These are phyloP conservation scores for Polygonum maritimum DNA, from an alignment of 148 eudicot genomes.

Conservation along the genomic window DNA sequence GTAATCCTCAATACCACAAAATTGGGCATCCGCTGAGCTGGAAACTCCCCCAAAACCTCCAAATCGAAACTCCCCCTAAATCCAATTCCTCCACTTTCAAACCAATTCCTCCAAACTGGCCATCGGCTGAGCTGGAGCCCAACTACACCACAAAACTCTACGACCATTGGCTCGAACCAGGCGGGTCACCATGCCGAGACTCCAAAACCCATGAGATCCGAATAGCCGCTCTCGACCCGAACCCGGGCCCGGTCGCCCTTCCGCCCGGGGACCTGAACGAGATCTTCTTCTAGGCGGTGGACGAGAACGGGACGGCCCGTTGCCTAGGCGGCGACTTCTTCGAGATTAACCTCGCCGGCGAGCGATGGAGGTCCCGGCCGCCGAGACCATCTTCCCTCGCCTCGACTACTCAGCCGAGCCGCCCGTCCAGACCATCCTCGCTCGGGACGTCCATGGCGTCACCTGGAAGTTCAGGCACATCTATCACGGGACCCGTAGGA, in stretches of 20 bases:
- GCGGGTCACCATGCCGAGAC: constrained; percentile 55
- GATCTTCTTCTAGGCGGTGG: constrained; percentile 65
- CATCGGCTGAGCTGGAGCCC: constrained; percentile 36
- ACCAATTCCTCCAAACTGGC: constrained; percentile 13
- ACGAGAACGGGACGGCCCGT: constrained; percentile 46
- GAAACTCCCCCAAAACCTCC: too few relatives aligned
- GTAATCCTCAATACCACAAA: too few relatives aligned
- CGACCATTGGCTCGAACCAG: constrained; percentile 47
- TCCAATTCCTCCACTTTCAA: neutral
- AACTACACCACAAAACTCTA: constrained; percentile 50
- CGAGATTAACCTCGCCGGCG: constrained; percentile 69
- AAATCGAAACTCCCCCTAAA: neutral
- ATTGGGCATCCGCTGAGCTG: too few relatives aligned
- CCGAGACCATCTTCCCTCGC: too few relatives aligned
- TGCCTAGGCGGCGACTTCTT: constrained; percentile 88
- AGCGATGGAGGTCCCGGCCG: constrained; percentile 75
- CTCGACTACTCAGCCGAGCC: too few relatives aligned
- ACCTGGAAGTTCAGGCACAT: too few relatives aligned
- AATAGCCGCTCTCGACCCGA: constrained; percentile 39
- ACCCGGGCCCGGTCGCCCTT: constrained; percentile 20
- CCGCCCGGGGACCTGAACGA: constrained; percentile 59
- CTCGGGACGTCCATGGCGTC: too few relatives aligned
- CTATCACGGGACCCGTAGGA: too few relatives aligned
- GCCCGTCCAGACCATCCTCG: too few relatives aligned
- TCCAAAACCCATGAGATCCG: constrained; percentile 50